Percentiles rank a stretch among this genome's conserved stretches.
phyloP scores from a whole-genome alignment of 1,284 basidiomycete species.

The Rhodotorula mucilaginosa region DNA sequence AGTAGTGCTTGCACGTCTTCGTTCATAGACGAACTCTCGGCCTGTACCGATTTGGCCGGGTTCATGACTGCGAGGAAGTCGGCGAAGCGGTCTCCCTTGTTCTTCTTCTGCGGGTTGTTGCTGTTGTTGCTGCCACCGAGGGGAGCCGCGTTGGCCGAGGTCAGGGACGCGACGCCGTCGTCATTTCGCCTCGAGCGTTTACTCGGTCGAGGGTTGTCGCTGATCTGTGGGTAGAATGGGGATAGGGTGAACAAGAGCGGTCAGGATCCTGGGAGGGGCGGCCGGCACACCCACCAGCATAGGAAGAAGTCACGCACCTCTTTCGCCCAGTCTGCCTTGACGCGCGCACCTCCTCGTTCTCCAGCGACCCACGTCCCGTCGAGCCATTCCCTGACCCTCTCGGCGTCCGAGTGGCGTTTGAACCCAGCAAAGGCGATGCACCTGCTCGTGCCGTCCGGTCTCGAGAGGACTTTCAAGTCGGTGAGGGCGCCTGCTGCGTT shows the following conservation, averaged over 20 bases:
- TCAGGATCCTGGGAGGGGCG: no score
- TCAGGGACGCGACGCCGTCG: background rate
- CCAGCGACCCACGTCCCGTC: conserved; percentile 65
- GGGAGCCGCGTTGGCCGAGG: background rate
- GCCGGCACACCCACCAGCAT: no score
- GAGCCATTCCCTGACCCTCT: conserved; percentile 76
- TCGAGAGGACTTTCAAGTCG: conserved; percentile 78
- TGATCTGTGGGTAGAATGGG: conserved; percentile 4
- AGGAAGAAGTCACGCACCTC: conserved; percentile 56
- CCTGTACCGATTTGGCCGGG: conserved; percentile 13
- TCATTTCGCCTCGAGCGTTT: conserved; percentile 14
- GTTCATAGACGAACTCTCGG: conserved; percentile 3
- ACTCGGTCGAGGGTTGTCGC: conserved; percentile 15
- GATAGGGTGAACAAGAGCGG: background rate
- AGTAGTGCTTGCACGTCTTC: background rate
- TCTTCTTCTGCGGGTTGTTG: background rate
- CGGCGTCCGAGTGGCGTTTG: conserved; percentile 74
- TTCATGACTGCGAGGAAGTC: conserved; percentile 38
- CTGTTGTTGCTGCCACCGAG: background rate
- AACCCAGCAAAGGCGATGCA: conserved; percentile 92
- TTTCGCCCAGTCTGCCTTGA: conserved; percentile 69
- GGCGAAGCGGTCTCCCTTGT: conserved; percentile 17
- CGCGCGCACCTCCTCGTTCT: conserved; percentile 66
- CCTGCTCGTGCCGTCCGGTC: conserved; percentile 73
- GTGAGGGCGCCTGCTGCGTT: conserved; percentile 61